Evolutionary conservation across 2,329 filamentous ascomycete genomes (phyloP).

Genomic region (Colletotrichum karsti): DNA sequence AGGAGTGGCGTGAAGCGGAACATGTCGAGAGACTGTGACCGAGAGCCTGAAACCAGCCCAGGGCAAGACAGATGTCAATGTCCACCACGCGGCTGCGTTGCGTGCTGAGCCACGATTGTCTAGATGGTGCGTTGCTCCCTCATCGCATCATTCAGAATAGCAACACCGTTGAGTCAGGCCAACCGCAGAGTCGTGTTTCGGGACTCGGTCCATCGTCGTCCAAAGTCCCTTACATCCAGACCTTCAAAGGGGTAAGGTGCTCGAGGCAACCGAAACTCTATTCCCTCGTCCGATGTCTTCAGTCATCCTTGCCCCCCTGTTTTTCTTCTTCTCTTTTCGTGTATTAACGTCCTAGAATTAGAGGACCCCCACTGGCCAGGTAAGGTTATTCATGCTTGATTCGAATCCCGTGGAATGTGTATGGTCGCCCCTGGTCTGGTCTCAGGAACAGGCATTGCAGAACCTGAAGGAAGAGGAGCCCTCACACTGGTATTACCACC

Average conservation of each 20-base stretch:
- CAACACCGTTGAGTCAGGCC: conserved; percentile 19
- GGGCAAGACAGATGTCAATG: conserved; percentile 16
- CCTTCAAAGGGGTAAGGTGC: conserved; percentile 21
- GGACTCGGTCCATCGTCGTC: conserved; percentile 27
- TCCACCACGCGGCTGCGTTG: neutral
- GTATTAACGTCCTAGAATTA: neutral
- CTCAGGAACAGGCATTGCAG: conserved; percentile 11
- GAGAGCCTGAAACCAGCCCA: conserved; percentile 21
- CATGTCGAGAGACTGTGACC: conserved; percentile 13
- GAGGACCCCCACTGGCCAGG: neutral
- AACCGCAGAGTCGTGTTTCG: conserved; percentile 6
- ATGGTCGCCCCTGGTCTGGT: conserved; percentile 4
- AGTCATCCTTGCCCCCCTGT: neutral
- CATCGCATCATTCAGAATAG: conserved; percentile 10
- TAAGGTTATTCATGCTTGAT: conserved; percentile 22
- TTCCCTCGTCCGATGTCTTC: conserved; percentile 18
- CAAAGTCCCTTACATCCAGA: conserved; percentile 25
- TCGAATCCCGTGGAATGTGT: conserved; percentile 1
- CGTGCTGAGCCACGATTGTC: conserved; percentile 20
- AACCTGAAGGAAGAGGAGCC: neutral
- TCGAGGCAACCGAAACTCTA: conserved; percentile 25
- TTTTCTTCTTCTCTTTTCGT: neutral
- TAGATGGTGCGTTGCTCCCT: neutral
- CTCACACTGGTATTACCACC: neutral
- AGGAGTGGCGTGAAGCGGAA: conserved; percentile 11